Conservation (phyloP, 805 yeast genomes). For the Suhomyces vadensis region DNA sequence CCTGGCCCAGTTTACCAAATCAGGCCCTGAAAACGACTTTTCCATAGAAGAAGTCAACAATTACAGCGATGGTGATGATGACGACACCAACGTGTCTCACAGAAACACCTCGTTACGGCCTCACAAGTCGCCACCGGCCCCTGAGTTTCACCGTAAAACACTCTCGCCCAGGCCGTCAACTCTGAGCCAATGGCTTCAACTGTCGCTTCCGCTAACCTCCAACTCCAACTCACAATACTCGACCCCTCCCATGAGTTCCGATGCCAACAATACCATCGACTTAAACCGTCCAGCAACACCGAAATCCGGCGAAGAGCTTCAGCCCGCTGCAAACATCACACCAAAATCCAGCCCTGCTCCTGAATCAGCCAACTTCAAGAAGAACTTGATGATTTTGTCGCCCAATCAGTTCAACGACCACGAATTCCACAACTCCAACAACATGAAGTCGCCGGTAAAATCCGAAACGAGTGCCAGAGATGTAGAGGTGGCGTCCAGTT, state of each 20-base stretch:
- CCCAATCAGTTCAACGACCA: slow-evolving; percentile 41
- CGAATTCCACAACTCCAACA: slow-evolving; percentile 28
- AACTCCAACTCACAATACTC: slow-evolving; percentile 19
- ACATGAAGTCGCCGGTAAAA: slow-evolving; percentile 6
- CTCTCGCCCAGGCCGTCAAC: slow-evolving; percentile 5
- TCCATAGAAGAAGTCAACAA: slow-evolving; percentile 42
- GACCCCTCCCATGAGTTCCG: slow-evolving; percentile 16
- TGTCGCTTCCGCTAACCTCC: slow-evolving; percentile 11
- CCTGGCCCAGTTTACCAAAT: not conserved
- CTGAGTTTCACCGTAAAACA: slow-evolving; percentile 1
- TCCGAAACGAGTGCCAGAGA: not conserved
- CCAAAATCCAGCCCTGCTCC: slow-evolving; percentile 6
- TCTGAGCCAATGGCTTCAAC: slow-evolving; percentile 5
- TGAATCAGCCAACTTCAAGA: slow-evolving; percentile 13
- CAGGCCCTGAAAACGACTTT: slow-evolving; percentile 23
- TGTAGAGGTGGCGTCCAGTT: not conserved
- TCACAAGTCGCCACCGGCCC: slow-evolving; percentile 3
- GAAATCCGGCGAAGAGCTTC: slow-evolving; percentile 1
- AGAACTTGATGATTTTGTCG: slow-evolving; percentile 38
- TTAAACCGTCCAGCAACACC: not conserved
- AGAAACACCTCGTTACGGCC: slow-evolving; percentile 13
- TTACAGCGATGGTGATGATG: slow-evolving; percentile 42
- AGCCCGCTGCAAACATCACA: slow-evolving; percentile 18
- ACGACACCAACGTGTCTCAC: slow-evolving; percentile 11
- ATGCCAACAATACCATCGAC: not conserved